Evolutionary conservation across 2,329 filamentous ascomycete genomes (phyloP).

Genomic region (Periconia sp.): DNA sequence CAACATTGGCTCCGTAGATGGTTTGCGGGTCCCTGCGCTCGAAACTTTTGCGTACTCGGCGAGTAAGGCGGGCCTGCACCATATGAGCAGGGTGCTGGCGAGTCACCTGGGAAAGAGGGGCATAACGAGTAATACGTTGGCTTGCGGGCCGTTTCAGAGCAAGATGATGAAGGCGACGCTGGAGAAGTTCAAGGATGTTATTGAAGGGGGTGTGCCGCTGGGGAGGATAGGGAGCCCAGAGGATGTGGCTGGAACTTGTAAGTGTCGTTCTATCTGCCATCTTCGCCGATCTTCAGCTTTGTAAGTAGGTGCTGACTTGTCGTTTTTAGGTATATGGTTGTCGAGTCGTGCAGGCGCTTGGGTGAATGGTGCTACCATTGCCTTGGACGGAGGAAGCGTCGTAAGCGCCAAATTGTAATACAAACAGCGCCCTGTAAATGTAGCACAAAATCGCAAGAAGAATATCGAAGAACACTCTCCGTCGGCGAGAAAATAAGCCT

Average conservation of each 20-base stretch:
- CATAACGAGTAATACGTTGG: conserved; percentile 71
- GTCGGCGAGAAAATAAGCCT: no score
- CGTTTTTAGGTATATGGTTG: no score
- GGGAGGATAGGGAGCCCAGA: conserved; percentile 69
- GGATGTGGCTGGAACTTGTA: conserved; percentile 75
- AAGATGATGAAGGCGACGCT: conserved; percentile 78
- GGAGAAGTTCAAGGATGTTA: conserved; percentile 61
- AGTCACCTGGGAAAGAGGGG: conserved; percentile 65
- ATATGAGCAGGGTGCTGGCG: conserved; percentile 69
- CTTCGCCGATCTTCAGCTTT: no score
- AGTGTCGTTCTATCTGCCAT: no score
- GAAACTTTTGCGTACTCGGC: conserved; percentile 67
- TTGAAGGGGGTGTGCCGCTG: conserved; percentile 67
- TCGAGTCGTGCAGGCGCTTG: conserved; percentile 66
- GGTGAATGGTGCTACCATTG: conserved; percentile 52
- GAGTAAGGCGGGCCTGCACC: conserved; percentile 68
- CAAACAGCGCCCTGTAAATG: no score
- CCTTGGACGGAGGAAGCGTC: conserved; percentile 49
- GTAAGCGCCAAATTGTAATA: conserved; percentile 45
- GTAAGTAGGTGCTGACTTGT: no score
- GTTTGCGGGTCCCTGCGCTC: conserved; percentile 63
- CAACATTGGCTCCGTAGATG: conserved; percentile 70
- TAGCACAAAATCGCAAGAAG: no score
- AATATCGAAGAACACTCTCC: no score
- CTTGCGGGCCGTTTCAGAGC: conserved; percentile 73